Conservation (phyloP, 352 stramenopile species). For the Pythium aquatile region DNA sequence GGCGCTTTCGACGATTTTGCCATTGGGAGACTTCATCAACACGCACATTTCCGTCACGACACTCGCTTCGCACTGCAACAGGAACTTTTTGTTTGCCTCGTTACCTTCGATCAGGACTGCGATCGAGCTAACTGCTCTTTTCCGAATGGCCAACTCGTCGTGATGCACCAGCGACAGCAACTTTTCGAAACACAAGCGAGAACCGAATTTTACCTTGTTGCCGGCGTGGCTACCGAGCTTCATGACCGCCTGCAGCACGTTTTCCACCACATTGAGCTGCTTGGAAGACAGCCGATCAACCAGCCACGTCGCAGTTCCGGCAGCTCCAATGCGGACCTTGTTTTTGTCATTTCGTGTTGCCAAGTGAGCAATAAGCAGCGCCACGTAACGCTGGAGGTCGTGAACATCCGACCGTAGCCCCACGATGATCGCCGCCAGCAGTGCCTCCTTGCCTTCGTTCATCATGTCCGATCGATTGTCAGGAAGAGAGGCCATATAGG, state of each 20-base stretch:
- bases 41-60: constrained; percentile 58
- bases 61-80: constrained; percentile 55
- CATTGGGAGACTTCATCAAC: constrained; percentile 59
- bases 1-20: constrained; percentile 64
- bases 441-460: constrained; percentile 34
- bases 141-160: constrained; percentile 59
- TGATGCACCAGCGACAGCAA: constrained; percentile 62
- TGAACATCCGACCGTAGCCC: constrained; percentile 50
- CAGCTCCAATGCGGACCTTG: constrained; percentile 58
- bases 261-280: constrained; percentile 63
- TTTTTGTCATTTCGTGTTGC: constrained; percentile 60
- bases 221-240: constrained; percentile 70
- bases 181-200: constrained; percentile 73
- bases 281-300: constrained; percentile 70
- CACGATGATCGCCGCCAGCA: constrained; percentile 38
- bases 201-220: constrained; percentile 79
- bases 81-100: constrained; percentile 64
- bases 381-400: constrained; percentile 57
- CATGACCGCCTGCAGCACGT: constrained; percentile 58
- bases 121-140: constrained; percentile 55
- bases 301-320: constrained; percentile 37
- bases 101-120: constrained; percentile 66
- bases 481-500: constrained; percentile 40
- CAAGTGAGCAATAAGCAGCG: constrained; percentile 56
- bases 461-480: constrained; percentile 51